These are phyloP conservation scores for Candida broadrunensis DNA, from an alignment of 805 yeast species.

Conservation along the genomic window DNA sequence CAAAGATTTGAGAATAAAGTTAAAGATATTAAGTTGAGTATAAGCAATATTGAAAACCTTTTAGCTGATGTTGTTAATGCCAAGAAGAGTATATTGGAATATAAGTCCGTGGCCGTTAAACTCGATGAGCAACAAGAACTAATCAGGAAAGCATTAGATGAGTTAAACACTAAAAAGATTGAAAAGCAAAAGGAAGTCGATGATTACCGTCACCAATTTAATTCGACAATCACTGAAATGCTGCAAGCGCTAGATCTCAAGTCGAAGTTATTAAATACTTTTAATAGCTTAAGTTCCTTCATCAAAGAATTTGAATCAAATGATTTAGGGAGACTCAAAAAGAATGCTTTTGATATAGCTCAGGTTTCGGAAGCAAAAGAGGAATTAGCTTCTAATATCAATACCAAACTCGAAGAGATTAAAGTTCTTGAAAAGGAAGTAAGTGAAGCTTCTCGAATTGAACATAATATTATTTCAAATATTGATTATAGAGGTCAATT, in stretches of 20 bases:
- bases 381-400: slow-evolving; percentile 14
- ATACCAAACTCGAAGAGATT: slow-evolving; percentile 19
- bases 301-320: slow-evolving; percentile 19
- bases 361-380: slow-evolving; percentile 19
- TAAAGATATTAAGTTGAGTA: slow-evolving; percentile 50
- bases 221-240: slow-evolving; percentile 1
- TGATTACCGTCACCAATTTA: slow-evolving; percentile 6
- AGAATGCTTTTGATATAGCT: slow-evolving; percentile 15
- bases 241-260: slow-evolving; percentile 5
- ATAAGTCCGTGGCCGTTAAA: slow-evolving; percentile 18
- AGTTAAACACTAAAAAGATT: slow-evolving; percentile 9
- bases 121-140: slow-evolving; percentile 20
- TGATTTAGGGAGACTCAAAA: slow-evolving; percentile 18
- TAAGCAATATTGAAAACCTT: slow-evolving; percentile 53
- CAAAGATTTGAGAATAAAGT: slow-evolving; percentile 46
- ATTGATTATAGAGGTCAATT: slow-evolving; percentile 52
- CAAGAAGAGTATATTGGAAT: slow-evolving; percentile 34
- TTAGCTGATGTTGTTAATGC: slow-evolving; percentile 45
- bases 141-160: slow-evolving; percentile 14
- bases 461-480: slow-evolving; percentile 63
- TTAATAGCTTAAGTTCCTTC: slow-evolving; percentile 5
- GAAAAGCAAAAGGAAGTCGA: slow-evolving; percentile 4
- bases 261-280: slow-evolving; percentile 3
- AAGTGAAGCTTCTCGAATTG: slow-evolving; percentile 57
- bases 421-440: slow-evolving; percentile 38